A percentile compares a stretch with the other conserved stretches of the same genome.
phyloP scores from a whole-genome alignment of 305 asterid species.

The Petunia hybrid region DNA sequence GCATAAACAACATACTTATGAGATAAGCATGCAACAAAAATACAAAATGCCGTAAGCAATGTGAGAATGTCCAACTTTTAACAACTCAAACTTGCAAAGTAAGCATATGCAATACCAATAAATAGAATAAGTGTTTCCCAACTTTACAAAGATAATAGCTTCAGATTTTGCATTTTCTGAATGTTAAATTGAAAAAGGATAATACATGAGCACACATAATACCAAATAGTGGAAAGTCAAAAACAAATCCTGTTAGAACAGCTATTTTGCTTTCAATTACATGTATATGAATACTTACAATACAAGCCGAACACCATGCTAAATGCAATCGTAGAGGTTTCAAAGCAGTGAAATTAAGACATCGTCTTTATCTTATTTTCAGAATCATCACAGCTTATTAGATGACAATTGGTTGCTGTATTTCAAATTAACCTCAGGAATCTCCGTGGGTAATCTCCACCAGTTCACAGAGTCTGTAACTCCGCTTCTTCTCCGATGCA shows the following conservation, averaged over 20 bases:
- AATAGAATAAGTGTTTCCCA: not conserved
- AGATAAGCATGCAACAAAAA: not conserved
- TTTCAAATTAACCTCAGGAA: slow-evolving; percentile 60
- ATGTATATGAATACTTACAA: slow-evolving; percentile 25
- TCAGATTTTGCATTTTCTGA: slow-evolving; percentile 28
- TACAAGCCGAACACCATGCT: slow-evolving; percentile 21
- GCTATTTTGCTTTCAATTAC: slow-evolving; percentile 16
- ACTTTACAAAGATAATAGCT: not conserved
- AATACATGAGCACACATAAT: slow-evolving; percentile 7
- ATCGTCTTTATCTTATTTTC: not conserved
- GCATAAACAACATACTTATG: not conserved
- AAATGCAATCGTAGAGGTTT: slow-evolving; percentile 14
- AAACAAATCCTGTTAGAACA: slow-evolving; percentile 4
- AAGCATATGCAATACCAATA: slow-evolving; percentile 14
- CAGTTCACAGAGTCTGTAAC: slow-evolving; percentile 49
- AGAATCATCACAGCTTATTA: slow-evolving; percentile 50
- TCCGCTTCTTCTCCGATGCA: slow-evolving; percentile 59
- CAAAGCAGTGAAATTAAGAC: not conserved
- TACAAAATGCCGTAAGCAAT: not conserved
- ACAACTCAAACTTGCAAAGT: slow-evolving; percentile 6
- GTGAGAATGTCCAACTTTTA: not conserved
- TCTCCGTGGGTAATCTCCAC: slow-evolving; percentile 75
- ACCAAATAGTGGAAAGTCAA: slow-evolving; percentile 27
- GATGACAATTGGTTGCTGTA: slow-evolving; percentile 46
- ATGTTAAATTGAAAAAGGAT: not conserved